Percentiles rank a stretch among this genome's conserved stretches.
phyloP scores from a whole-genome alignment of 495 filamentous ascomycete species.

The Annulohypoxylon moriforme region DNA sequence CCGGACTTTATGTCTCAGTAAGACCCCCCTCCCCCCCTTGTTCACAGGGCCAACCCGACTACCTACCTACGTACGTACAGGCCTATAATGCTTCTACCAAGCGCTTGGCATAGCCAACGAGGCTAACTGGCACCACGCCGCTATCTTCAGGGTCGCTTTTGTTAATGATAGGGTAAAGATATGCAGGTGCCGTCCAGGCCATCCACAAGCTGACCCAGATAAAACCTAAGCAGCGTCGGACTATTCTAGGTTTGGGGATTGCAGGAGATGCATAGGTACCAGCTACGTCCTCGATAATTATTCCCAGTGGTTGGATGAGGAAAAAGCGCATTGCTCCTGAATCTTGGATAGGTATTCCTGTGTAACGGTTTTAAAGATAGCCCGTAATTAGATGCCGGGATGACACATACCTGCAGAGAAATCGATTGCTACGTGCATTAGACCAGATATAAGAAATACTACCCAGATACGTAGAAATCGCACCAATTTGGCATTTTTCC shows the following conservation, averaged over 20 bases:
- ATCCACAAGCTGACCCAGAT: slow-evolving; percentile 27
- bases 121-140: slow-evolving; percentile 23
- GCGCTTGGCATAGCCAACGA: slow-evolving; percentile 9
- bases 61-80: no score
- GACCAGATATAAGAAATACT: slow-evolving; percentile 21
- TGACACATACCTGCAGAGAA: slow-evolving; percentile 16
- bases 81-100: not conserved
- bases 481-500: not conserved
- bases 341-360: slow-evolving; percentile 17
- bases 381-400: not conserved
- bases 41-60: no score
- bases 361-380: not conserved
- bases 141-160: not conserved
- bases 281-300: slow-evolving; percentile 19
- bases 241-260: not conserved
- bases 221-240: slow-evolving; percentile 16
- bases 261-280: not conserved
- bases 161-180: slow-evolving; percentile 27
- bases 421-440: slow-evolving; percentile 20
- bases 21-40: no score
- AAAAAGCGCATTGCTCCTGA: slow-evolving; percentile 27
- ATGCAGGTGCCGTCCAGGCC: slow-evolving; percentile 26
- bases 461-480: slow-evolving; percentile 9
- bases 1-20: no score
- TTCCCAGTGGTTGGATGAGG: slow-evolving; percentile 17